These are phyloP conservation scores for Flaveria trinervia DNA, from an alignment of 129 eudicot genomes.

Conservation along the genomic window DNA sequence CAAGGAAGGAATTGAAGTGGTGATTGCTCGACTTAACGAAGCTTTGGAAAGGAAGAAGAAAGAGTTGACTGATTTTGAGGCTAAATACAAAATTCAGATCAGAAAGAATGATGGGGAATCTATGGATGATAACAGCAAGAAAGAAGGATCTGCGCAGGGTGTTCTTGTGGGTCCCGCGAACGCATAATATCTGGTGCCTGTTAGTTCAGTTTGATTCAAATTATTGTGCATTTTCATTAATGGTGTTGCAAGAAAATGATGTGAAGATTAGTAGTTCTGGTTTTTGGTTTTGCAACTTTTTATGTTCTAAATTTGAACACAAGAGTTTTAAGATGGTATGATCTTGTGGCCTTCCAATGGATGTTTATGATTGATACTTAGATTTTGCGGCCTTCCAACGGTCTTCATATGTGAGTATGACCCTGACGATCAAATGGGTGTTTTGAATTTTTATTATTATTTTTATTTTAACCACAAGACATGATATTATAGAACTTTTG, in stretches of 20 bases:
- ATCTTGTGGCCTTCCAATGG: neutral
- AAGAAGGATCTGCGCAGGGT: conserved; percentile 92
- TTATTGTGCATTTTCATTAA: conserved; percentile 10
- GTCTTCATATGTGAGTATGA: neutral
- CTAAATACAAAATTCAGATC: conserved; percentile 79
- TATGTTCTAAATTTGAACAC: neutral
- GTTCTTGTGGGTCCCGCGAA: conserved; percentile 92
- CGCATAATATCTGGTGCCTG: conserved; percentile 28
- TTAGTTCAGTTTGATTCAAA: conserved; percentile 5
- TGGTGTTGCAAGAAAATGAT: conserved; percentile 8
- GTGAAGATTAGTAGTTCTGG: conserved; percentile 1
- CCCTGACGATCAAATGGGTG: neutral
- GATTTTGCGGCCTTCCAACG: neutral
- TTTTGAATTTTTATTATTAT: neutral
- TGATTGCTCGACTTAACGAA: conserved; percentile 73
- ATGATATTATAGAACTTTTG: too few species aligned
- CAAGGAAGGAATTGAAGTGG: conserved; percentile 88
- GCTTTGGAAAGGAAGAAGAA: conserved; percentile 83
- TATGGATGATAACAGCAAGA: conserved; percentile 67
- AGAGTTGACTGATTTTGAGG: conserved; percentile 77
- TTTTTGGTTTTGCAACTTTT: conserved; percentile 17
- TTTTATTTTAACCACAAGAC: neutral
- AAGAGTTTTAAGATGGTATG: neutral
- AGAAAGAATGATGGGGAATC: conserved; percentile 65
- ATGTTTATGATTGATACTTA: neutral